Base-by-base conservation (phyloP, 108 stramenopile genomes). In the Nitzschia sp. region DNA sequence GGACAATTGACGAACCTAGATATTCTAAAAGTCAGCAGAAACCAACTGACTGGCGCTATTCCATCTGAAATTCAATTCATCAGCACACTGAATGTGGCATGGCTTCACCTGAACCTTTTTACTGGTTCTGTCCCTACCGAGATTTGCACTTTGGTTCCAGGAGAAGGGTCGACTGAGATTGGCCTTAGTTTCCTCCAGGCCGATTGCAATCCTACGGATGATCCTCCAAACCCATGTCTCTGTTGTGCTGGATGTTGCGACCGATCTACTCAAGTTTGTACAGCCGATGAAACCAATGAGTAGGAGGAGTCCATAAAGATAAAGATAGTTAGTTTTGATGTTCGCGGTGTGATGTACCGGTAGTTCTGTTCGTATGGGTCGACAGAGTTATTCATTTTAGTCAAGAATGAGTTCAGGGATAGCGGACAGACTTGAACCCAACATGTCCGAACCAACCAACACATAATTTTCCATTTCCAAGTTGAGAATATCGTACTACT, bases 161-260 rank as follows among this genome's bases (percentile, higher is more conserved):
- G 25, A 19, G 38, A 20, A 14, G 63, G 44, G 0, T 11, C 67
- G 5, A 17, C 14, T 6, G 46, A 15, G n/a, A 19, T 29, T 40
- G 53, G 59, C 8, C 22, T 63, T 0, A 21, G 57, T 7, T 38
- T 63, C 22, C 37, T 73, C 0, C 65, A 73, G 37, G 59, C 73
- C 0, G 73, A 73, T 34, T 73, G 73, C 41, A 8, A 46, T 41
- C 73, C 73, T 6, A n/a, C 21, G 6, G 73, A 57, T 2, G 34
- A 56, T 43, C 24, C 73, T 10, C 44, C 73, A 1, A 64, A 51
- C 26, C 42, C 54, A 0, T 73, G 73, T 37, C 0, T 9, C 12
- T 73, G 73, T 24, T 73, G 73, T 42, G 53, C 42, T 53, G 63
- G 56, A 38, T 73, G 73, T 53, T 73, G 73, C 38, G 63, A 67